Evolutionary conservation across 2,329 filamentous ascomycete species (phyloP).

Genomic region (Diplodia corticola): DNA sequence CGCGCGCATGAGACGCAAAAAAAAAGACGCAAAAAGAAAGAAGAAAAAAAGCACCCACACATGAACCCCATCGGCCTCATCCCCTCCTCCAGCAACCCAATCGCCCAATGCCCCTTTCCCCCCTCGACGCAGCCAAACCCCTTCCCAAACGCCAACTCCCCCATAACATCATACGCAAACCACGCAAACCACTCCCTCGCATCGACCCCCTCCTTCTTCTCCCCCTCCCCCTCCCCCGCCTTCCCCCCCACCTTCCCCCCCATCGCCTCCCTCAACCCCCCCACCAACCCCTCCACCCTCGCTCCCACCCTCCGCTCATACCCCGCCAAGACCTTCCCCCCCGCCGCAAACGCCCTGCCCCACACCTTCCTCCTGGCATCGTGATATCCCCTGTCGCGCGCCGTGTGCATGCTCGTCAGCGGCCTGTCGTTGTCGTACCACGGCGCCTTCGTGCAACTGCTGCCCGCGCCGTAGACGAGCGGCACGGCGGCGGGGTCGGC

Average conservation of each 20-base stretch:
- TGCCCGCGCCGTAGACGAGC: conserved; percentile 34
- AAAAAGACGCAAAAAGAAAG: background rate
- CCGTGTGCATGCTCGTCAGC: conserved; percentile 31
- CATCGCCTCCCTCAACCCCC: conserved; percentile 19
- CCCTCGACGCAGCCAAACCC: conserved; percentile 42
- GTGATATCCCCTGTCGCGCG: conserved; percentile 35
- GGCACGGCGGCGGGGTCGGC: conserved; percentile 30
- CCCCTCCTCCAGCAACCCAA: conserved; percentile 27
- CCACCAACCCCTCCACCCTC: background rate
- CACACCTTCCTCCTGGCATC: conserved; percentile 35
- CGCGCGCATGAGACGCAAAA: background rate
- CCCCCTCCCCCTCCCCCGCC: conserved; percentile 27
- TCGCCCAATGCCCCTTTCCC: conserved; percentile 33
- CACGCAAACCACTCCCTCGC: conserved; percentile 40
- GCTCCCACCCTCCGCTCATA: conserved; percentile 16
- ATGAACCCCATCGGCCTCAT: conserved; percentile 6
- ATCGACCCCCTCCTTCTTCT: conserved; percentile 27
- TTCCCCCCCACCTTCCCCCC: conserved; percentile 28
- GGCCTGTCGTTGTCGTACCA: conserved; percentile 28
- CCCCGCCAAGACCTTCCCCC: conserved; percentile 5
- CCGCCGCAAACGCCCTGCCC: conserved; percentile 37
- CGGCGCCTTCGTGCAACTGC: conserved; percentile 33
- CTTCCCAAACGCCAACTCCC: conserved; percentile 48
- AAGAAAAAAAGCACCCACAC: background rate
- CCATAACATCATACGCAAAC: conserved; percentile 53